Percentiles rank a stretch among this genome's conserved stretches.
phyloP scores from a whole-genome alignment of 495 filamentous ascomycete species.

The Penicillium turbatum region DNA sequence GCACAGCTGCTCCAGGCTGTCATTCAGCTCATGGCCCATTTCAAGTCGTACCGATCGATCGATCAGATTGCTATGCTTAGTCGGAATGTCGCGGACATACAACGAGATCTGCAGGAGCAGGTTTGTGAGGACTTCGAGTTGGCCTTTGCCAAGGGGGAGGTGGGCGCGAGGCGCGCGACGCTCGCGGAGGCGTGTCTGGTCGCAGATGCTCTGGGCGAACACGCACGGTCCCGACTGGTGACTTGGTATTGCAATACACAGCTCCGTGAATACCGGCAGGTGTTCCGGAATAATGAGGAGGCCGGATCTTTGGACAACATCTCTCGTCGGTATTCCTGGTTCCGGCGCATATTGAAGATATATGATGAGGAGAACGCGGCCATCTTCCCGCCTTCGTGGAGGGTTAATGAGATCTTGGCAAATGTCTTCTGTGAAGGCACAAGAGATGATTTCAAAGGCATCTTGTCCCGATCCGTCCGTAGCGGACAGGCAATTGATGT shows the following conservation, averaged over 20 bases:
- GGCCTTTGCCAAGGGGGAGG: conserved; percentile 85
- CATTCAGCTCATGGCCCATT: conserved; percentile 96
- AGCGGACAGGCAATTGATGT: conserved; percentile 87
- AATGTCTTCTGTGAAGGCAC: conserved; percentile 94
- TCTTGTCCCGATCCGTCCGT: conserved; percentile 81
- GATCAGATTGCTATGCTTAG: conserved; percentile 95
- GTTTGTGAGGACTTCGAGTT: conserved; percentile 98
- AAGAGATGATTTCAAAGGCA: conserved; percentile 89
- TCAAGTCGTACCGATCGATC: conserved; percentile 95
- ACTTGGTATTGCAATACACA: conserved; percentile 99
- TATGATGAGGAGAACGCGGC: conserved; percentile 90
- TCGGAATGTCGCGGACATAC: conserved; percentile 89
- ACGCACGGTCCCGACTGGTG: conserved; percentile 74
- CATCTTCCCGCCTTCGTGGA: conserved; percentile 87
- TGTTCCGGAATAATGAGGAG: conserved; percentile 95
- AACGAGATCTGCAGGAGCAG: conserved; percentile 90
- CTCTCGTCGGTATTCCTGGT: conserved; percentile 91
- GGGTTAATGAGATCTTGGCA: conserved; percentile 84
- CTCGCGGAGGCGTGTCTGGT: conserved; percentile 86
- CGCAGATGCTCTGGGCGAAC: conserved; percentile 92
- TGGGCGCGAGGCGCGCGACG: conserved; percentile 61
- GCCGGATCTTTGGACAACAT: conserved; percentile 97
- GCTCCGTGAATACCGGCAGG: conserved; percentile 88
- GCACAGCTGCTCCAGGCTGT: conserved; percentile 93
- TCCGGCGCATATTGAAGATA: conserved; percentile 89